Evolutionary conservation across 2,329 filamentous ascomycete species (phyloP), one percentile per base, ranked within the genome.

Genomic region (Nemania diffusa): DNA sequence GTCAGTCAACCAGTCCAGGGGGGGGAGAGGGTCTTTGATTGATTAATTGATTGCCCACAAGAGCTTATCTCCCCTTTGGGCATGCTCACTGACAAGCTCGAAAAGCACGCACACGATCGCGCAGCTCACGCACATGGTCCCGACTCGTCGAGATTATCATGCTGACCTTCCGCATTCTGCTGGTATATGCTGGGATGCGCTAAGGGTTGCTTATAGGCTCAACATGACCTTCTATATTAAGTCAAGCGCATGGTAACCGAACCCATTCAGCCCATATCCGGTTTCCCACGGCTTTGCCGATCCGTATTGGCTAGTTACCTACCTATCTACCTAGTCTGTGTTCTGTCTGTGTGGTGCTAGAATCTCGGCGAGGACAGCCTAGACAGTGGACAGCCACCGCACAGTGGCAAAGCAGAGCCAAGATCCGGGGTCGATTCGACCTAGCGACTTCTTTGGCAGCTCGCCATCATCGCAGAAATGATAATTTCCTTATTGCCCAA

Each of bases 161-260:
- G 57, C 42, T 50, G 48, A 68, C 65, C 65, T 68, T 68, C 65
- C 65, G 57, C 9, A 62, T 68, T 68, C 62, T 52, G 65, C 62
- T 65, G 58, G 29, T 50, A 48, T 57, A 37, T 53, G 50, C 55
- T 46, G 57, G 27, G 46, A 55, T 56, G 26, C 53, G 42, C 58
- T 42, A n/a, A 46, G 64, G 57, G 56, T 60, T 24, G 32, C 32
- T 32, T 50, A 62, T 46, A 59, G 52, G 60, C 55, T 64, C 34
- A 62, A 51, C 46, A 42, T 27, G 57, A 69, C 68, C 68, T 69
- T 65, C 68, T 64, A 32, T 20, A 65, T 69, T 26, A 26, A 65
- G 68, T 60, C 57, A 69, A 37, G 44, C 57, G 59, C 22, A 34
- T 27, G 26, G 53, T 27, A 51, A 32, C 40, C 59, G 32, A n/a